Evolutionary conservation across 345 rosid genomes (phyloP).

Genomic region (Viola odorata): DNA sequence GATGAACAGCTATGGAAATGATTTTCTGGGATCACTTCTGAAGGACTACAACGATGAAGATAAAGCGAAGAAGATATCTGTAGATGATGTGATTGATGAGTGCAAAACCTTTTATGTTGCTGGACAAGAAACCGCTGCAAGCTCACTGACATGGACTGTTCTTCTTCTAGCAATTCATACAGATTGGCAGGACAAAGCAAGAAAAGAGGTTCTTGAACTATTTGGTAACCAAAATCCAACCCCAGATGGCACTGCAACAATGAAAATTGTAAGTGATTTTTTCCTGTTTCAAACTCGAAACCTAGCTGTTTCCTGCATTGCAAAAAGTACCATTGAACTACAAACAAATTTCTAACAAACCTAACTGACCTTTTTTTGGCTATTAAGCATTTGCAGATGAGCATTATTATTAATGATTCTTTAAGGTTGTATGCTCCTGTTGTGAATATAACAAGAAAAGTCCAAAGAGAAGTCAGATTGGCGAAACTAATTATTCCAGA

Average conservation of each 20-base stretch:
- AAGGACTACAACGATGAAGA: conserved; percentile 13
- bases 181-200: neutral
- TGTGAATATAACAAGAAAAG: neutral
- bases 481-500: neutral
- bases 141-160: conserved; percentile 31
- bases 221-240: neutral
- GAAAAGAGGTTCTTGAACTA: neutral
- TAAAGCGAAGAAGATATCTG: conserved; percentile 12
- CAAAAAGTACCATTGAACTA: no score
- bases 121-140: conserved; percentile 30
- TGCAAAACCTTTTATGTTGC: conserved; percentile 35
- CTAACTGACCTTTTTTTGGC: no score
- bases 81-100: conserved; percentile 30
- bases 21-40: conserved; percentile 30
- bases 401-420: neutral
- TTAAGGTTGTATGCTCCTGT: neutral
- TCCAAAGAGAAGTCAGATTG: neutral
- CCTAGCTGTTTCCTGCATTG: no score
- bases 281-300: no score
- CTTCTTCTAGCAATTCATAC: conserved; percentile 20
- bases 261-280: neutral
- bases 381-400: neutral
- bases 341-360: no score
- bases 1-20: conserved; percentile 20
- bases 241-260: neutral